Conservation (phyloP, 1,284 basidiomycete genomes). For the Vanrija pseudolonga region DNA sequence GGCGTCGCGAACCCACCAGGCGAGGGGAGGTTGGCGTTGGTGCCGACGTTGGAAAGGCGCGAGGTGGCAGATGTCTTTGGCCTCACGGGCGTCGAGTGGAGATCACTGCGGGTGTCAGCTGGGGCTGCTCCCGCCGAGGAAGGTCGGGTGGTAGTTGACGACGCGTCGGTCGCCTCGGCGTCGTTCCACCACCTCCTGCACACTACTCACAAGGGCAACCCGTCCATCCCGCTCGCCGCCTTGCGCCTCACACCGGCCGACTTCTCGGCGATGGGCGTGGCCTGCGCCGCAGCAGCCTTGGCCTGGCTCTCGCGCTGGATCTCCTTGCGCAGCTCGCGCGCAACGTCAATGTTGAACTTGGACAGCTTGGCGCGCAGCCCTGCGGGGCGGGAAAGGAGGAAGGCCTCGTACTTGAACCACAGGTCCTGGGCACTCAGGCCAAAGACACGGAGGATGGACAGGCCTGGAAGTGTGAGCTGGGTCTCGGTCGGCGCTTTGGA, state of each 20-base stretch:
- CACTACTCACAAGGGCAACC: not conserved
- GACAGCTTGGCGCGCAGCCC: conserved; percentile 42
- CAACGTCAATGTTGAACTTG: conserved; percentile 40
- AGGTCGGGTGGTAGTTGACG: not conserved
- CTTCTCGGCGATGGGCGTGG: conserved; percentile 13
- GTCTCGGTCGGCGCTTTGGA: not conserved
- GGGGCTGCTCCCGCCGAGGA: too few relatives aligned
- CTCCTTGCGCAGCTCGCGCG: conserved; percentile 46
- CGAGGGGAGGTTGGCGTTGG: conserved; percentile 23
- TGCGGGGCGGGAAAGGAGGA: conserved; percentile 46
- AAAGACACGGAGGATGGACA: conserved; percentile 46
- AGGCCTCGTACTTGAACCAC: conserved; percentile 53
- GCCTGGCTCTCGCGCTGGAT: conserved; percentile 45
- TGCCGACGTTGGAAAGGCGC: conserved; percentile 22
- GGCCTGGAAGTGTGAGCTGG: conserved; percentile 24
- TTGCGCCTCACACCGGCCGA: conserved; percentile 28
- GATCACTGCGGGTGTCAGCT: conserved; percentile 30
- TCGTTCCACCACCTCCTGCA: too few relatives aligned
- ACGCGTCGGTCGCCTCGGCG: too few relatives aligned
- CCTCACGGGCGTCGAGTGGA: conserved; percentile 34
- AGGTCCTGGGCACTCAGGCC: conserved; percentile 44
- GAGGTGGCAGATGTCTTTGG: conserved; percentile 13
- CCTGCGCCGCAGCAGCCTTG: conserved; percentile 23
- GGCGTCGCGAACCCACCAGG: conserved; percentile 19
- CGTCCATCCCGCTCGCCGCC: conserved; percentile 39